Base-by-base conservation (phyloP, 352 stramenopile genomes). In the Phytopythium sindhum region DNA sequence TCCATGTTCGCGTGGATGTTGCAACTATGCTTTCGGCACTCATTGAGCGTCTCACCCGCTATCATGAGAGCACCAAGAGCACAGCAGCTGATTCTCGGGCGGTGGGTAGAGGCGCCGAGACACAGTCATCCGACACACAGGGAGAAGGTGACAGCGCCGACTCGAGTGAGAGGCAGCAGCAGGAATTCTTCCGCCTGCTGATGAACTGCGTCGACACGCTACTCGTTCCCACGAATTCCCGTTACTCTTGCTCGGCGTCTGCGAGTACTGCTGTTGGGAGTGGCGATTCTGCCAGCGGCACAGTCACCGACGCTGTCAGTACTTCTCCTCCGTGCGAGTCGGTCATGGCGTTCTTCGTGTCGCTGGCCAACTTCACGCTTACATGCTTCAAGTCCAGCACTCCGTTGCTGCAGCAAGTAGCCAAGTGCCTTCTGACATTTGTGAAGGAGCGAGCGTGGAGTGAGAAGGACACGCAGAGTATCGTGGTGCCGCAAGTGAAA, bases 21-120 rank as follows among this genome's bases (percentile, higher is more conserved):
- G 77, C 91, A 1, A 81, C 84, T 23, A 95, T 99, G 23, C 73
- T 99, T 37, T 81, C 97, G 50, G 88, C 87, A 17, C 77, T 99
- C 41, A 91, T 99, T 70, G 80, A 98, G 67, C 89, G 97, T 1
- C 75, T 99, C 47, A 86, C 92, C 15, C 95, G 95, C 70, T 98
- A 98, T 68, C 72, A 79, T 58, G 68, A 86, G 31, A 28, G 33
- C 11, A 72, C 74, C 23, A 73, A 75, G 57, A 61, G 55, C 5
- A 50, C 24, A 58, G 26, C 62, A 39, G 37, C 21, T n/a, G 59
- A 51, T 23, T n/a, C 66, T 51, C 60, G 56, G n/a, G 33, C 65
- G 23, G 42, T 61, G 19, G 21, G 4, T 28, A 21, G 42, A 50
- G n/a, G 2, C n/a, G 7, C n/a, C 7, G 42, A 50, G 12, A 14